Percentiles rank a stretch among this genome's conserved stretches.
Evolutionary conservation across 1,284 basidiomycete genomes (phyloP).

Genomic region (Puccinia polysora): DNA sequence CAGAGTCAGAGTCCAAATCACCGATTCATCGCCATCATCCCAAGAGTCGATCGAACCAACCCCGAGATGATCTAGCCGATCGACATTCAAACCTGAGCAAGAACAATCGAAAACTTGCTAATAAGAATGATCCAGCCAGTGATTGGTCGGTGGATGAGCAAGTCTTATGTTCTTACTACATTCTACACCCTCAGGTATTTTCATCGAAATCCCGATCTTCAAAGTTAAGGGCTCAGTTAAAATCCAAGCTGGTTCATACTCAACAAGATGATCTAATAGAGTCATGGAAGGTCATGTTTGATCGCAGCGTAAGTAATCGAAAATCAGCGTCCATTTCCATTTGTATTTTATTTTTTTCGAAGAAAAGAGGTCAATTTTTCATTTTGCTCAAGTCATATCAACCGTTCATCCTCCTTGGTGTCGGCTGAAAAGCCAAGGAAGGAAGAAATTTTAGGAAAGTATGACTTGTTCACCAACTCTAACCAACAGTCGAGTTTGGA

Average conservation of each 20-base stretch:
- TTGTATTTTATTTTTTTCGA: not conserved
- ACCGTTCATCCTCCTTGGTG: no score
- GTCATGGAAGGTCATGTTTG: slow-evolving; percentile 27
- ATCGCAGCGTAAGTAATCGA: slow-evolving; percentile 16
- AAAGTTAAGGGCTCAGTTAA: not conserved
- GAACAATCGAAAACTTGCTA: not conserved
- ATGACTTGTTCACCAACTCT: no score
- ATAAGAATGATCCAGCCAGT: not conserved
- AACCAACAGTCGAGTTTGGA: no score
- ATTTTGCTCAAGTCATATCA: no score
- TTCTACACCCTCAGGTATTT: not conserved
- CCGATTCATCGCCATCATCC: not conserved
- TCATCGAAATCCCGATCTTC: not conserved
- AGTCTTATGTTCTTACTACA: not conserved
- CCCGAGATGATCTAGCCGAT: no score
- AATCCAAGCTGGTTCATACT: not conserved
- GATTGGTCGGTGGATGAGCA: not conserved
- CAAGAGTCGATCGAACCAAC: no score
- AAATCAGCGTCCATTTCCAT: not conserved
- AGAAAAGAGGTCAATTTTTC: not conserved
- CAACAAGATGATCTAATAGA: slow-evolving; percentile 28
- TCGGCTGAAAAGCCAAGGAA: not conserved
- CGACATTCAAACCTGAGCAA: no score
- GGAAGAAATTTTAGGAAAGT: not conserved
- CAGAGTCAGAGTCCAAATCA: not conserved